Percentiles rank a stretch among this genome's conserved stretches.
phyloP scores from a whole-genome alignment of 2,329 filamentous ascomycete species.

The Neofusicoccum laricinum region DNA sequence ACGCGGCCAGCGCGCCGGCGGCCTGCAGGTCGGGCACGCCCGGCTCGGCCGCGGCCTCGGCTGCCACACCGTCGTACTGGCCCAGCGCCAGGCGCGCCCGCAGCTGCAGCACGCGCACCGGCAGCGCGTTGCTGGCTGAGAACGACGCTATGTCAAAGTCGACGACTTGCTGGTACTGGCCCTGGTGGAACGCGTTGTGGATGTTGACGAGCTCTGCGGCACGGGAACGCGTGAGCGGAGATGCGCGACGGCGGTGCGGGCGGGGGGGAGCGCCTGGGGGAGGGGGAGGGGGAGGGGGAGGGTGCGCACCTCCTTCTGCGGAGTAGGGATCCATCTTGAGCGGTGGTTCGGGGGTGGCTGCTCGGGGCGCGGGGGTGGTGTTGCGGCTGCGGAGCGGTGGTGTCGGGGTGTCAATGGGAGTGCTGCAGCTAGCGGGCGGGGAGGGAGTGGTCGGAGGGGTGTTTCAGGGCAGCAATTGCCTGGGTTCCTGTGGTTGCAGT shows the following conservation, averaged over 20 bases:
- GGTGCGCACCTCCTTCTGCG: conserved; percentile 56
- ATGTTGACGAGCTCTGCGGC: conserved; percentile 62
- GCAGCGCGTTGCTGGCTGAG: conserved; percentile 72
- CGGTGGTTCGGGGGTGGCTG: not conserved
- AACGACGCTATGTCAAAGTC: conserved; percentile 81
- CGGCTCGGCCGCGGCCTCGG: conserved; percentile 61
- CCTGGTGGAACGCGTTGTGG: conserved; percentile 66
- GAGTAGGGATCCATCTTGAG: conserved; percentile 61
- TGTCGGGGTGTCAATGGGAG: not conserved
- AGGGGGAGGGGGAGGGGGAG: no score
- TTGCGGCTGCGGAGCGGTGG: not conserved
- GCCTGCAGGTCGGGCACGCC: conserved; percentile 66
- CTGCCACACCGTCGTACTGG: conserved; percentile 69
- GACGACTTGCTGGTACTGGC: conserved; percentile 82
- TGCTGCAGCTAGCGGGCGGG: not conserved
- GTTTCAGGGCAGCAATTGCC: conserved; percentile 2
- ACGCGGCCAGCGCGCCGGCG: conserved; percentile 72
- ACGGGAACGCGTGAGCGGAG: not conserved
- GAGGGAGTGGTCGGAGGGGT: not conserved
- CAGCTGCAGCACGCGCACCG: conserved; percentile 73
- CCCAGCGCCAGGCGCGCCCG: conserved; percentile 82
- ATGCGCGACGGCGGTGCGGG: not conserved
- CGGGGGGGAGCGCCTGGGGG: not conserved
- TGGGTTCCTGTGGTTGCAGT: not conserved
- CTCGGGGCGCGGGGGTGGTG: not conserved